Conservation (phyloP, 1,139 yeast genomes). For the Protomyces gravidus region DNA sequence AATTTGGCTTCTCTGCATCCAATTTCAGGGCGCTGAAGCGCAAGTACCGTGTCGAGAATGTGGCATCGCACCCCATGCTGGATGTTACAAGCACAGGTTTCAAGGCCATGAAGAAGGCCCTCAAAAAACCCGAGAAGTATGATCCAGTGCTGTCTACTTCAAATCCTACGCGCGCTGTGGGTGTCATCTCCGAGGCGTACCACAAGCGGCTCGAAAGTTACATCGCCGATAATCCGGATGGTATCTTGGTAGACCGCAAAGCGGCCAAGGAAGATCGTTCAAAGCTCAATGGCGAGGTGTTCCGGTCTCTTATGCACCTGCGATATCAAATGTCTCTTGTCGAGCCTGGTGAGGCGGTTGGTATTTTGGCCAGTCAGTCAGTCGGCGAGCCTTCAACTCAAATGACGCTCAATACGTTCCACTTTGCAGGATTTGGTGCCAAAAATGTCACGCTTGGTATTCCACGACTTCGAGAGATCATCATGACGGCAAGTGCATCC, state of each 20-base stretch:
- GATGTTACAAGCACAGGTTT: conserved; percentile 80
- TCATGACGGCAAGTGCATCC: conserved; percentile 94
- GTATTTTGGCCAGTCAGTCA: conserved; percentile 96
- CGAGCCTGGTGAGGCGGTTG: conserved; percentile 97
- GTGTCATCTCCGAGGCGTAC: conserved; percentile 88
- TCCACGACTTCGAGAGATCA: conserved; percentile 99
- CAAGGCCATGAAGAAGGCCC: conserved; percentile 73
- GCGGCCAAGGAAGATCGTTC: conserved; percentile 17
- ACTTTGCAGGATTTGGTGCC: conserved; percentile 99
- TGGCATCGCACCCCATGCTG: conserved; percentile 83
- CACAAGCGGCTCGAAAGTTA: conserved; percentile 72
- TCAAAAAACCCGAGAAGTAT: conserved; percentile 70
- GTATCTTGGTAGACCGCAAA: conserved; percentile 21
- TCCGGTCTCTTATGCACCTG: conserved; percentile 95
- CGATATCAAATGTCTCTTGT: conserved; percentile 95
- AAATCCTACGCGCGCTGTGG: conserved; percentile 85
- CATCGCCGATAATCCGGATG: conserved; percentile 48
- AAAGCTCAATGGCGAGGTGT: conserved; percentile 37
- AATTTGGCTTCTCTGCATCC: conserved; percentile 87
- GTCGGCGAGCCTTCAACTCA: conserved; percentile 99
- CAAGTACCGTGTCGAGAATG: conserved; percentile 50
- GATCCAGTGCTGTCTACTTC: conserved; percentile 85
- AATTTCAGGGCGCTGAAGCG: conserved; percentile 49
- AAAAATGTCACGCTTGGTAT: conserved; percentile 99
- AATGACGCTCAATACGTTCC: conserved; percentile 99